phyloP scores from a whole-genome alignment of 2,329 filamentous ascomycete species.

The Didymella exigua region DNA sequence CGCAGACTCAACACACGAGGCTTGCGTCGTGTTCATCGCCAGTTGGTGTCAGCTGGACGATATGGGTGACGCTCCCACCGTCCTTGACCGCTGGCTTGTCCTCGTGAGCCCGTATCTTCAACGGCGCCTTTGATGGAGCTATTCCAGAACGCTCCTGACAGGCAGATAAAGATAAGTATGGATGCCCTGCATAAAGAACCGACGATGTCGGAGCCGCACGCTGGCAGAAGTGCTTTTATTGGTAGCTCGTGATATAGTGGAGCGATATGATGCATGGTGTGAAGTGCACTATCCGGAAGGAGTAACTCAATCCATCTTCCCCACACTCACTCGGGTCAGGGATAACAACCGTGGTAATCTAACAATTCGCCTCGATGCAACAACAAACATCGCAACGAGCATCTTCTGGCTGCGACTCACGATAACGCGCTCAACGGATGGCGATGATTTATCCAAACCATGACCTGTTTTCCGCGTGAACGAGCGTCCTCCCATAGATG shows the following conservation, averaged over 20 bases:
- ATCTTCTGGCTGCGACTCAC: constrained; percentile 7
- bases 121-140: not conserved
- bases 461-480: constrained; percentile 34
- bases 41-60: constrained; percentile 9
- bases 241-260: constrained; percentile 23
- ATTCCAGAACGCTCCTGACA: not conserved
- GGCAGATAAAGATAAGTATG: constrained; percentile 7
- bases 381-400: constrained; percentile 10
- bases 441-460: constrained; percentile 14
- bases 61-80: not conserved
- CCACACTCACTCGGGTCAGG: constrained; percentile 17
- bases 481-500: constrained; percentile 36
- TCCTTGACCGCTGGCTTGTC: constrained; percentile 1
- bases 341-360: constrained; percentile 18
- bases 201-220: constrained; percentile 19
- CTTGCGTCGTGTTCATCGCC: not conserved
- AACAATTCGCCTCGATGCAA: constrained; percentile 12
- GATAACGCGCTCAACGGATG: constrained; percentile 14
- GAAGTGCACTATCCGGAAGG: constrained; percentile 18
- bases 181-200: constrained; percentile 6
- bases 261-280: constrained; percentile 30
- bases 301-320: constrained; percentile 19
- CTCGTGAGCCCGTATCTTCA: constrained; percentile 16
- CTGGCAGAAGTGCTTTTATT: constrained; percentile 32
- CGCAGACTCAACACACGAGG: not conserved